These are phyloP conservation scores for Francoa sonchifolia DNA, from an alignment of 441 rosid species.

Conservation along the genomic window DNA sequence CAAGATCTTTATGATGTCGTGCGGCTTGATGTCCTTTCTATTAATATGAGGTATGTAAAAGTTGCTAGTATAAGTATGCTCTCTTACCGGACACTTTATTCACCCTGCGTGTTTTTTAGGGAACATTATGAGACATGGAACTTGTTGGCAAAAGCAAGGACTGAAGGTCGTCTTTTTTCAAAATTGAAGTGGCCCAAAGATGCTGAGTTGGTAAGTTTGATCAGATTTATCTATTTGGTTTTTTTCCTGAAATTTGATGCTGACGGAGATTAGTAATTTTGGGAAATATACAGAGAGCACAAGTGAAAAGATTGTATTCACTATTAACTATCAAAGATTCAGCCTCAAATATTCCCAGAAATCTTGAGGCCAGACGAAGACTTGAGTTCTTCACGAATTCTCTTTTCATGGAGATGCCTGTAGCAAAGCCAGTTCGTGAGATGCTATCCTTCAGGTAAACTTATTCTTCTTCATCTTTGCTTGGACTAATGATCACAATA, in stretches of 20 bases:
- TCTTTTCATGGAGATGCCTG: conserved; percentile 85
- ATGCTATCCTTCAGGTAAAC: conserved; percentile 81
- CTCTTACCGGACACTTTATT: too few relatives aligned
- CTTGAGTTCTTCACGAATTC: conserved; percentile 90
- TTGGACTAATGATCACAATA: conserved; percentile 9
- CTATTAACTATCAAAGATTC: conserved; percentile 90
- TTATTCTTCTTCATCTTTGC: conserved; percentile 6
- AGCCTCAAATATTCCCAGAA: conserved; percentile 74
- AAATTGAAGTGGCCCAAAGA: conserved; percentile 88
- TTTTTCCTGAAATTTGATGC: conserved; percentile 2
- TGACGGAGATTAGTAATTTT: conserved; percentile 11
- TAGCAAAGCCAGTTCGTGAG: conserved; percentile 60
- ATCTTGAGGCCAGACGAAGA: conserved; percentile 90
- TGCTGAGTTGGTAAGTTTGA: conserved; percentile 59
- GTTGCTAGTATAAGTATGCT: too few relatives aligned
- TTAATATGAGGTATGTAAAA: conserved; percentile 57
- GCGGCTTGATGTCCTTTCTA: conserved; percentile 57
- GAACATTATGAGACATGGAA: conserved; percentile 72
- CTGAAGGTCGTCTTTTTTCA: conserved; percentile 76
- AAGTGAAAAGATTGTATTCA: conserved; percentile 72
- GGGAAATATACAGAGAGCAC: conserved; percentile 45
- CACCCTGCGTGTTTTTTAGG: conserved; percentile 27
- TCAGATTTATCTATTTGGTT: conserved; percentile 8
- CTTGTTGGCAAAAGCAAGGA: conserved; percentile 63
- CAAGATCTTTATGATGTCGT: conserved; percentile 96